Percentiles rank a stretch among this genome's conserved stretches.
These are phyloP conservation scores for Naganishia kalamii DNA, from an alignment of 768 basidiomycete genomes.

Conservation along the genomic window DNA sequence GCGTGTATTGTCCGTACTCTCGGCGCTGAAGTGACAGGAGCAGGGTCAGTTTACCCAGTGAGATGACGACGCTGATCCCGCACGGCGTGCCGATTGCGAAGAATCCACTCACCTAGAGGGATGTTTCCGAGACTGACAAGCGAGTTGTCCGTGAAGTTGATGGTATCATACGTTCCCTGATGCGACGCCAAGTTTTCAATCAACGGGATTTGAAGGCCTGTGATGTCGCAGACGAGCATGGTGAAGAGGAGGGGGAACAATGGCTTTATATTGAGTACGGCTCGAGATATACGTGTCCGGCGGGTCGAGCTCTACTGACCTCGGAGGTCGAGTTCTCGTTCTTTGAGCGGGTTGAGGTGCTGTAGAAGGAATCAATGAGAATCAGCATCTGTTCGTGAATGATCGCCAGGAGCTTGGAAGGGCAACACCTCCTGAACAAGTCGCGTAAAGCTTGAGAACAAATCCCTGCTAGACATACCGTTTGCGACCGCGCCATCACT, in stretches of 20 bases:
- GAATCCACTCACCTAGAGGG: slow-evolving; percentile 36
- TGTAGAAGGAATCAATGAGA: slow-evolving; percentile 9
- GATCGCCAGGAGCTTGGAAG: neutral
- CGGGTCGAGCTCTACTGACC: slow-evolving; percentile 30
- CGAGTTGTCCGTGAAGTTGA: slow-evolving; percentile 46
- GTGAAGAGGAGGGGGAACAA: neutral
- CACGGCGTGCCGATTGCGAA: too few species aligned
- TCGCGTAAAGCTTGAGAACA: neutral
- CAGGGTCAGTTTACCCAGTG: neutral
- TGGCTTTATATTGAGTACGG: slow-evolving; percentile 3
- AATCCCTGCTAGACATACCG: slow-evolving; percentile 5
- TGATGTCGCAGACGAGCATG: neutral
- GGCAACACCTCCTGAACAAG: neutral
- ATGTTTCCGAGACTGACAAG: slow-evolving; percentile 44
- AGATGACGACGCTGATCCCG: too few species aligned
- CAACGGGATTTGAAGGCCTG: slow-evolving; percentile 44
- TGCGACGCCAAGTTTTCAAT: slow-evolving; percentile 47
- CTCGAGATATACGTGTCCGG: neutral
- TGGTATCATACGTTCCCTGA: slow-evolving; percentile 45
- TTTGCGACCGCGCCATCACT: slow-evolving; percentile 28
- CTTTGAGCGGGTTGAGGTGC: slow-evolving; percentile 46
- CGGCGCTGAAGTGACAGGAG: slow-evolving; percentile 30
- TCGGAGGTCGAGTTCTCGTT: slow-evolving; percentile 45
- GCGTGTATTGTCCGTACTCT: slow-evolving; percentile 41
- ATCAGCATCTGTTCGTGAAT: neutral